phyloP scores from a whole-genome alignment of 2,329 filamentous ascomycete species.

The Fusarium equiseti region DNA sequence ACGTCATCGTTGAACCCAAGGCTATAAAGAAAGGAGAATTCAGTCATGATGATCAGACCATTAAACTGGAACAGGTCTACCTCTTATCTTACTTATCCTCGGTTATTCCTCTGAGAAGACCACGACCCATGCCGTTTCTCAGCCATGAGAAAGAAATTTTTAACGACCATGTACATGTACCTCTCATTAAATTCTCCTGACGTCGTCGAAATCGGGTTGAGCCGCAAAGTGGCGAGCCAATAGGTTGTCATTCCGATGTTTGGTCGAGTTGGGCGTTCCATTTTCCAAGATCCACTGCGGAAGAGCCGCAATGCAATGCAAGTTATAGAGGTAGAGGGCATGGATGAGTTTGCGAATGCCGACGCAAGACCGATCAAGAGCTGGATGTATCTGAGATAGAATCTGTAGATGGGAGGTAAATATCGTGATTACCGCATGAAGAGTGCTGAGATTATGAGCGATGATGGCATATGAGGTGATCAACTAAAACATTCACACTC shows the following conservation, averaged over 20 bases:
- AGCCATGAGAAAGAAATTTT: not conserved
- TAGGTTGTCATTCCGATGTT: conserved; percentile 18
- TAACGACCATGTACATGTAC: not conserved
- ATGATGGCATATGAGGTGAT: conserved; percentile 6
- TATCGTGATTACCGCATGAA: conserved; percentile 9
- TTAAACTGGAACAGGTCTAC: not conserved
- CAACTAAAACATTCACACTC: not conserved
- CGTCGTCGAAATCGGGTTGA: conserved; percentile 33
- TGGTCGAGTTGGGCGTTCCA: conserved; percentile 24
- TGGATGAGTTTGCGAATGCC: conserved; percentile 40
- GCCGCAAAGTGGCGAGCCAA: conserved; percentile 38
- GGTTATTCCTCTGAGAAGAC: conserved; percentile 35
- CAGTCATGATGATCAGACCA: not conserved
- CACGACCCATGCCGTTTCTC: conserved; percentile 21
- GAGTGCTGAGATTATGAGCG: not conserved
- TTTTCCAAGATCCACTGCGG: conserved; percentile 43
- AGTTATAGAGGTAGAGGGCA: not conserved
- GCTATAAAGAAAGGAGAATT: not conserved
- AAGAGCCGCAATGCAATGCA: conserved; percentile 42
- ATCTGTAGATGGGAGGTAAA: conserved; percentile 15
- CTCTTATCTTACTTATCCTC: conserved; percentile 41
- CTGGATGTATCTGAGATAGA: conserved; percentile 31
- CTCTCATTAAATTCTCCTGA: conserved; percentile 36
- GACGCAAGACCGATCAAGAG: conserved; percentile 41
- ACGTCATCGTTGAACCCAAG: not conserved